Evolutionary conservation across 257 asterid genomes (phyloP), one percentile per base, ranked within the genome.

Genomic region (Przewalskia tangutica): DNA sequence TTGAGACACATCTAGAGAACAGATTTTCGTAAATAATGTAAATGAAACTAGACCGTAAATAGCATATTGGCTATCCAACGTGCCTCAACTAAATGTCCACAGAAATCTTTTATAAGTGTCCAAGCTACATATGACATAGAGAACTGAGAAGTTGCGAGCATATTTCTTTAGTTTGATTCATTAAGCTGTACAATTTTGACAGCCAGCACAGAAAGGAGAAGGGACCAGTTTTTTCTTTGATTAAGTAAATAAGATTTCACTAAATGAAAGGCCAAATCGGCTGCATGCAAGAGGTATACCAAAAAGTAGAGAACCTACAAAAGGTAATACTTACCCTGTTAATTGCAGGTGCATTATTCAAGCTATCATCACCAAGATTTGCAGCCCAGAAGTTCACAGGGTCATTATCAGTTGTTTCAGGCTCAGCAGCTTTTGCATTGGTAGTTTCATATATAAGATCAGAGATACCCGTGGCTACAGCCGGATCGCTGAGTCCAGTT

Each of bases 371-470:
- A 85, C 97, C 99, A 81, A 96, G 99, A 89, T 83, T 96, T 32
- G 98, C 84, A 79, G 99, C 98, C 99, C 99, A 96, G 84, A 93
- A 95, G 85, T 96, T 96, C 73, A 96, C 99, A 80, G 94, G 98
- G 89, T 96, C 99, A 71, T 94, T 97, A 89, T 96, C 98, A 82
- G 94, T 93, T 75, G 89, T 89, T 84, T 93, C 95, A 64, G 95
- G 93, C 84, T 96, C 95, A 82, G 89, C 83, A 73, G 93, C 82
- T 84, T 85, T 88, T 50, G 90, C 82, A 82, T 92, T 96, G 46
- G 97, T 85, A 87, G 97, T 82, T 89, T 96, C 99, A 85, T 96
- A 96, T 62, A 94, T 91, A 85, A 96, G 99, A 81, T 96, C 98
- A 84, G 98, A 94, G 76, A 96, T 96, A 84, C 99, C 99, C 13